phyloP scores from a whole-genome alignment of 306 rosid species.

The Pachyrhizus erosus region DNA sequence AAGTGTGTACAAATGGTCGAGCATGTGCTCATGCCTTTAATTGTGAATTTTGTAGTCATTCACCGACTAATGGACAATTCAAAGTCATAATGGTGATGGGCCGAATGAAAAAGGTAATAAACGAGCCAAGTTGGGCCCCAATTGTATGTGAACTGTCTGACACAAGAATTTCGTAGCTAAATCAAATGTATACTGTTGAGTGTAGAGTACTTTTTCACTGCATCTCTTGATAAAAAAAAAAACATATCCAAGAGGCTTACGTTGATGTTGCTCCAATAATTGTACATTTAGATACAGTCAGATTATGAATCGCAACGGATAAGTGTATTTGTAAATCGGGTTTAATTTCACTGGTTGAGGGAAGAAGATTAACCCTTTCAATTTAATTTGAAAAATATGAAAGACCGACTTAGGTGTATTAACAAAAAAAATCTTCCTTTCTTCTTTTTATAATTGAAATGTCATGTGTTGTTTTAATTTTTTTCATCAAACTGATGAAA shows the following conservation, averaged over 20 bases:
- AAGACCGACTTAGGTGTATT: too few relatives aligned
- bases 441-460: too few relatives aligned
- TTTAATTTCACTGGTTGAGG: too few relatives aligned
- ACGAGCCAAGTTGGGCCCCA: slow-evolving; percentile 28
- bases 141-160: background rate
- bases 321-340: too few relatives aligned
- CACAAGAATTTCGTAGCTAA: background rate
- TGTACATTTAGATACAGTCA: background rate
- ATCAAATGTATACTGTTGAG: background rate
- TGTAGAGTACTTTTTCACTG: background rate
- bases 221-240: background rate
- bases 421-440: too few relatives aligned
- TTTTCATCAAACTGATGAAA: too few relatives aligned
- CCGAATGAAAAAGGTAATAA: slow-evolving; percentile 3
- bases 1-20: background rate
- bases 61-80: slow-evolving; percentile 15
- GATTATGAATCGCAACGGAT: too few relatives aligned
- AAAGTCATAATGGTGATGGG: slow-evolving; percentile 9
- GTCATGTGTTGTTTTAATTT: too few relatives aligned
- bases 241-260: background rate
- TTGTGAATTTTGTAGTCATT: slow-evolving; percentile 36
- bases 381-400: too few relatives aligned
- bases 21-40: slow-evolving; percentile 34
- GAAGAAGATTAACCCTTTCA: too few relatives aligned
- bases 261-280: background rate